Evolutionary conservation across 306 rosid genomes (phyloP).

Genomic region (Sophora flavescens): DNA sequence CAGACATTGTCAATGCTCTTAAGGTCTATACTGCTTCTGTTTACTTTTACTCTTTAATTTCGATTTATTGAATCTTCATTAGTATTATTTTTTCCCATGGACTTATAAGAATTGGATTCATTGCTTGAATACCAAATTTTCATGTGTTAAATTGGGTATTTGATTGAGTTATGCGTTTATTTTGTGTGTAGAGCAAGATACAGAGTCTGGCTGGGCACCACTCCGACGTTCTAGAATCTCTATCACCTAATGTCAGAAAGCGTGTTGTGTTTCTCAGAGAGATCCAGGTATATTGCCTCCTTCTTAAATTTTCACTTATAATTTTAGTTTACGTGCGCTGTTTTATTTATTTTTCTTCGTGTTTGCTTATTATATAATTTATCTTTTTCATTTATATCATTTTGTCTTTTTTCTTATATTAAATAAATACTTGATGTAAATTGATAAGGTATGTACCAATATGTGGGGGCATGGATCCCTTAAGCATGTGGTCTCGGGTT

Average conservation of each 20-base stretch:
- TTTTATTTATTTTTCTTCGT: not conserved
- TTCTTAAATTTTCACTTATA: not conserved
- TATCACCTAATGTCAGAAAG: slow-evolving; percentile 62
- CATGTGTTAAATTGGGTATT: not conserved
- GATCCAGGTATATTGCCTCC: slow-evolving; percentile 60
- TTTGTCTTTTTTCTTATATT: not conserved
- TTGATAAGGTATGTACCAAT: not conserved
- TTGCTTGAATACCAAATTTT: not conserved
- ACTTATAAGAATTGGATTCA: too few relatives aligned
- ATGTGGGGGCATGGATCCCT: too few relatives aligned
- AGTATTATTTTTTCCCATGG: too few relatives aligned
- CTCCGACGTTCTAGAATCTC: slow-evolving; percentile 61
- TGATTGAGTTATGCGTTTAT: not conserved
- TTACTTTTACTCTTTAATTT: not conserved
- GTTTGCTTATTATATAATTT: not conserved
- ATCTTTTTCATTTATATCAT: not conserved
- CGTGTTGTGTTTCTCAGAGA: slow-evolving; percentile 75
- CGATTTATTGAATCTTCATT: too few relatives aligned
- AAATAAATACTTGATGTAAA: not conserved
- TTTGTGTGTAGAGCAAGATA: slow-evolving; percentile 61
- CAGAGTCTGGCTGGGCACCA: slow-evolving; percentile 77
- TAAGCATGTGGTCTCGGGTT: too few relatives aligned
- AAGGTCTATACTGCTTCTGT: slow-evolving; percentile 54
- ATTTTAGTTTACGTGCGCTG: not conserved
- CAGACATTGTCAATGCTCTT: slow-evolving; percentile 64